These are phyloP conservation scores for Suillus spraguei DNA, from an alignment of 768 basidiomycete genomes.

Conservation along the genomic window DNA sequence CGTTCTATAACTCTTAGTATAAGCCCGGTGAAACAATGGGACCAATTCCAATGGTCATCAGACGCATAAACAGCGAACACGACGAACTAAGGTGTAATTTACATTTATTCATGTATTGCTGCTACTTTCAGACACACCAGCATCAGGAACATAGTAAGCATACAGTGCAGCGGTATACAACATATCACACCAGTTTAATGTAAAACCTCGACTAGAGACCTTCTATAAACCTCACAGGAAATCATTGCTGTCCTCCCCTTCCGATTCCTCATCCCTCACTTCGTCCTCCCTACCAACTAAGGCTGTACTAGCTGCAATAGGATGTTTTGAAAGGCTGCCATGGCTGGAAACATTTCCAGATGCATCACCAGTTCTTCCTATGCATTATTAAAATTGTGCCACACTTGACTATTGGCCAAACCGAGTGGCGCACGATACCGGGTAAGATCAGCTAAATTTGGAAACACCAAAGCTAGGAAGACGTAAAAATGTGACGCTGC, in stretches of 20 bases:
- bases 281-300: not conserved
- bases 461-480: not conserved
- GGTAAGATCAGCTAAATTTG: not conserved
- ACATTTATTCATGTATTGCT: not conserved
- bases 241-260: not conserved
- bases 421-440: not conserved
- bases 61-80: no score
- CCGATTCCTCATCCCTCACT: not conserved
- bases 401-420: not conserved
- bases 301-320: not conserved
- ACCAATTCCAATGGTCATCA: not conserved
- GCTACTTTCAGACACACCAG: not conserved
- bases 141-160: not conserved
- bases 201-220: not conserved
- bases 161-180: not conserved
- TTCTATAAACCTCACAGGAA: not conserved
- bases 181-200: not conserved
- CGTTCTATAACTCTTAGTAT: not conserved
- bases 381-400: not conserved
- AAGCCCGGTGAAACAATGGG: not conserved
- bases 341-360: not conserved
- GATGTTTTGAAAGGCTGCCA: no score
- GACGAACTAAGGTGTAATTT: not conserved
- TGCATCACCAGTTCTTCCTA: no score
- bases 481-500: not conserved